Conservation (phyloP, 768 basidiomycete species). For the Tylopilus intermedius region DNA sequence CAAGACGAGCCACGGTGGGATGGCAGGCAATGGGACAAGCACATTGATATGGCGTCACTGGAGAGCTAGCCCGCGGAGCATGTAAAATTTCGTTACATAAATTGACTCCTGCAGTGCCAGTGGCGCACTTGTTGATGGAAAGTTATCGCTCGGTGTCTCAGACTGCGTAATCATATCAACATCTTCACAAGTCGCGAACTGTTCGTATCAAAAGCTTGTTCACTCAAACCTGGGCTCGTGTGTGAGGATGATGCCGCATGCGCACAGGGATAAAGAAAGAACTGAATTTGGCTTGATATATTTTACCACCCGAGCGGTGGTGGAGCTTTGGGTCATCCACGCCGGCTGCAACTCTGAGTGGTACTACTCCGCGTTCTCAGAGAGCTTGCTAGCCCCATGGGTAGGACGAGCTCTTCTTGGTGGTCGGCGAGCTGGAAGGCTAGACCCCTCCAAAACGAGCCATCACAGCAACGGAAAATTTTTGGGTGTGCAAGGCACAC, state of each 20-base stretch:
- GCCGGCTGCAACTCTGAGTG: constrained; percentile 15
- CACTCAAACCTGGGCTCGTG: constrained; percentile 10
- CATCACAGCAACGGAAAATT: constrained; percentile 2
- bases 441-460: constrained; percentile 7
- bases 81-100: constrained; percentile 18
- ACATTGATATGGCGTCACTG: constrained; percentile 13
- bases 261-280: constrained; percentile 7
- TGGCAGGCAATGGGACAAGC: background rate
- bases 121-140: constrained; percentile 8
- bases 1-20: background rate
- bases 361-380: constrained; percentile 20
- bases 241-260: constrained; percentile 8
- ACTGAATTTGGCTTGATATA: constrained; percentile 7
- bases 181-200: background rate
- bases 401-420: too few species aligned
- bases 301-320: background rate
- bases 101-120: constrained; percentile 5
- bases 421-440: background rate
- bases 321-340: background rate
- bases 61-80: constrained; percentile 15
- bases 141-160: constrained; percentile 1
- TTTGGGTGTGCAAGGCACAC: constrained; percentile 18
- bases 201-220: constrained; percentile 22
- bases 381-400: background rate
- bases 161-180: constrained; percentile 1